Conservation (phyloP, 78 protist species). For the Dictyostelium intermedium region DNA sequence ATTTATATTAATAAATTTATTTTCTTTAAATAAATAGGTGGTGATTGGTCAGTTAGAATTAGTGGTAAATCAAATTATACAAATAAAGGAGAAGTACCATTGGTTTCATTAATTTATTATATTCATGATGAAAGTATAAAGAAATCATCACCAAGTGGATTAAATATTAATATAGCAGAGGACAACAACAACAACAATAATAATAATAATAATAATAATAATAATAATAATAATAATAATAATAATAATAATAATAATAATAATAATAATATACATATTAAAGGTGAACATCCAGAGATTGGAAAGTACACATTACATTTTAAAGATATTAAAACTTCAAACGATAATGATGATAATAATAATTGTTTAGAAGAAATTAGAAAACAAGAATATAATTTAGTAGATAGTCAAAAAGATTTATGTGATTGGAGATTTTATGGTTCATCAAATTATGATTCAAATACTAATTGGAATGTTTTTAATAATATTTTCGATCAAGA, state of each 20-base stretch:
- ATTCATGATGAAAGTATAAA: slow-evolving; percentile 54
- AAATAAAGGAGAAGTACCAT: neutral
- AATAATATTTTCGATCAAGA: slow-evolving; percentile 2
- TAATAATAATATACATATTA: slow-evolving; percentile 20
- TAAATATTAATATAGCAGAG: neutral
- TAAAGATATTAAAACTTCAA: slow-evolving; percentile 1
- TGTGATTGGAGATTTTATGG: slow-evolving; percentile 43
- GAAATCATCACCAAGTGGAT: neutral
- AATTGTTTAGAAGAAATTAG: neutral
- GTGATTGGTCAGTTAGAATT: slow-evolving; percentile 56
- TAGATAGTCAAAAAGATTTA: neutral
- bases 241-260: neutral
- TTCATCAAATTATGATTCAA: neutral
- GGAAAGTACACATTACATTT: slow-evolving; percentile 51
- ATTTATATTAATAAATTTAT: neutral
- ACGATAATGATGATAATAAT: neutral
- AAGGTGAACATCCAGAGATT: slow-evolving; percentile 54
- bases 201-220: too few species aligned
- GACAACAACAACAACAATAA: too few species aligned
- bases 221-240: neutral
- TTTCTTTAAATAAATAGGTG: neutral
- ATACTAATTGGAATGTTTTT: neutral
- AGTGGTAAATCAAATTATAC: slow-evolving; percentile 12
- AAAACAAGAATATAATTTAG: neutral
- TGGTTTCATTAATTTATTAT: slow-evolving; percentile 28